Base-by-base conservation (phyloP, 805 yeast genomes). In the Candida berthetii region DNA sequence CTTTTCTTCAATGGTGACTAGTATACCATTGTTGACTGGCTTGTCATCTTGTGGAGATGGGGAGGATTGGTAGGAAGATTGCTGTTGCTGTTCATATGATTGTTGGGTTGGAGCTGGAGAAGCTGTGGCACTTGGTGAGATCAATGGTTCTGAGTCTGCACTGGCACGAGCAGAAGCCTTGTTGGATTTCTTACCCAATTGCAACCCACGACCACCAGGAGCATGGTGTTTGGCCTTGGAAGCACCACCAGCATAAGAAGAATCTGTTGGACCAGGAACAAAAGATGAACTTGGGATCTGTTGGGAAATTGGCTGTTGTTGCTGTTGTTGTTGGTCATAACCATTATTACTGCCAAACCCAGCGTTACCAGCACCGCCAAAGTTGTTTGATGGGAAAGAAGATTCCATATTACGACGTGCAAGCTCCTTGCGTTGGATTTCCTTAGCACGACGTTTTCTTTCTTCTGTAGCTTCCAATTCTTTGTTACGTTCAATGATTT, bases 401-500 rank as follows among this genome's bases (percentile, higher is more conserved):
- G 18, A 15, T 28, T 76, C 80, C 65, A 79, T 68, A 55, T 76
- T 78, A 58, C 77, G 72, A 49, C 74, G 75, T 40, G 81, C 81
- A 70, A 78, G 73, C 60, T 85, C 93, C 55, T 76, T 82, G 61
- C 86, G 74, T 61, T 88, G 95, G 47, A 85, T 82, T 58, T 85
- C 95, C 62, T 85, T 87, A 39, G 98, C 97, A 61, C 87, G 82
- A 65, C 95, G 85, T 68, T 91, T 91, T 66, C 98, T 83, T 65
- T 91, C 96, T 66, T 93, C 99, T 42, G 87, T 82, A 33, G 99
- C 99, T 65, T 91, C 99, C 55, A 86, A 69, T 67, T 93, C 99
- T 68, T 93, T 93, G 71, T 93, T 93, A 63, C 90, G 81, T 66
- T 88, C 98, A 55, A 93, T 93, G 61, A 93, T 90, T 61, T 93